Evolutionary conservation across 257 asterid species (phyloP).

Genomic region (Nyctanthes arbortristis): DNA sequence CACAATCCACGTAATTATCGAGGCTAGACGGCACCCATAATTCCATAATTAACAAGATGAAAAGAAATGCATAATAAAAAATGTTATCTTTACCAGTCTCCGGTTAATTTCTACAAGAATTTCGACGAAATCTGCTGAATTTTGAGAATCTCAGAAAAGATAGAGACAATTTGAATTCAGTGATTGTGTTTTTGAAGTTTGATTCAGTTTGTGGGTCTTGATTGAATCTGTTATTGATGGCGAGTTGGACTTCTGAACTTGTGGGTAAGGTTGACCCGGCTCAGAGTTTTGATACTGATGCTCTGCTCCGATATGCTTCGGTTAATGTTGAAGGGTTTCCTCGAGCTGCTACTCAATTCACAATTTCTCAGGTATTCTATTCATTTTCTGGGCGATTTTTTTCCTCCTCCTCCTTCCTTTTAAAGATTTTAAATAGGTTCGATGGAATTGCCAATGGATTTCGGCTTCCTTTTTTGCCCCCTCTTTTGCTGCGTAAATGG

Average conservation of each 20-base stretch:
- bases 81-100: no score
- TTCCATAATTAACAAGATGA: no score
- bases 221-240: slow-evolving; percentile 37
- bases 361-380: slow-evolving; percentile 67
- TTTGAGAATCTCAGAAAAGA: no score
- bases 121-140: no score
- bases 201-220: background rate
- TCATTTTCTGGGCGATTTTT: background rate
- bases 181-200: background rate
- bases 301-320: slow-evolving; percentile 57
- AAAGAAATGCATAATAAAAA: no score
- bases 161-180: no score
- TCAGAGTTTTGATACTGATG: slow-evolving; percentile 57
- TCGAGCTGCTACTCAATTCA: slow-evolving; percentile 42
- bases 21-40: no score
- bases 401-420: no score
- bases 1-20: no score
- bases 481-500: background rate
- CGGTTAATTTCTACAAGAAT: no score
- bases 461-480: background rate
- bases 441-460: background rate
- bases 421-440: no score
- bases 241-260: slow-evolving; percentile 59
- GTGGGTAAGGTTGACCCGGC: slow-evolving; percentile 70
- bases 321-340: slow-evolving; percentile 76